Base-by-base conservation (phyloP, 2,329 filamentous ascomycete species). In the Sclerotiophoma versabilis region DNA sequence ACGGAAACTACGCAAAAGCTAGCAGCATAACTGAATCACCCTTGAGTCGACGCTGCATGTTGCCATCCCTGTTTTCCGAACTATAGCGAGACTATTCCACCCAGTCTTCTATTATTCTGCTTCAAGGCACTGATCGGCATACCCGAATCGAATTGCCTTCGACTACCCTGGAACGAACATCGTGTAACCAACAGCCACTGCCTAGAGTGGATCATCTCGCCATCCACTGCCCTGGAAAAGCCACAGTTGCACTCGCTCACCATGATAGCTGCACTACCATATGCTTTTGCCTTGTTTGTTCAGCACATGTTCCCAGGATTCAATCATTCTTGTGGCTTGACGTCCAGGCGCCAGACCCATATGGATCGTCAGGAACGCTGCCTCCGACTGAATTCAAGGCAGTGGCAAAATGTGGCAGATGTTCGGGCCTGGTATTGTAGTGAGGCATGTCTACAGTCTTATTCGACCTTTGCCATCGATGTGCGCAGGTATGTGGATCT, bases 331-430 rank as follows among this genome's bases (percentile, higher is more conserved):
- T 37, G 23, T 29, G 29, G 37, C 30, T 10, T 42, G 17, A 20
- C 29, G 43, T 23, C 7, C 22, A 32, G 10, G 17, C 9, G 30
- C 12, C 12, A 23, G 17, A 45, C 11, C 45, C 26, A 33, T 38
- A 45, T 8, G 19, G 51, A 54, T 54, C 51, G 51, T 34, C 51
- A 54, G 51, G 51, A 34, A 54, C 51, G 17, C 51, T 20, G 32
- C 20, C n/a, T 25, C 38, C 33, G 26, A 15, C n/a, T 14, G 19
- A 29, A 14, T 54, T 20, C 44, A 38, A 49, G 32, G 33, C 51
- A 34, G 45, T 54, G 45, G 45, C 51, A 27, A 54, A 23, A 27
- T 44, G 51, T 49, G 38, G 51, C 51, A 17, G 17, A 30, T 17
- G 20, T n/a, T 14, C 3, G 29, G 12, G 15, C 20, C 38, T 41